Percentiles rank a stretch among this genome's conserved stretches.
Conservation (phyloP, 345 rosid species). For the Raphanus raphanistrum region DNA sequence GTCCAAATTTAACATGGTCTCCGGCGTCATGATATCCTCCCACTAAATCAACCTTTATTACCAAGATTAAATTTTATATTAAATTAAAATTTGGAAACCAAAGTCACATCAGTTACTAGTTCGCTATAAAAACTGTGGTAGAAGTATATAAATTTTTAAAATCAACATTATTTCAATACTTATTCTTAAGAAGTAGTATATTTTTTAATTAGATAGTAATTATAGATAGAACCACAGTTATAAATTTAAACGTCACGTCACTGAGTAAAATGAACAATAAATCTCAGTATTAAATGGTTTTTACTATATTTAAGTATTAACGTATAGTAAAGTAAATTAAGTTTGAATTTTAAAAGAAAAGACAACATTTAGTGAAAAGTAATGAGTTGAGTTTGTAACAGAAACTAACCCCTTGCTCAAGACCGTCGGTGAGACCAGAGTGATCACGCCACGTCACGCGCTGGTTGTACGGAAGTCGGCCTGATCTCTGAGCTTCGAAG, state of each 20-base stretch:
- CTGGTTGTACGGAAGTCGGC: conserved; percentile 84
- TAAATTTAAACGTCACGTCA: neutral
- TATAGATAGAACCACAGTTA: neutral
- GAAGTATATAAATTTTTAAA: neutral
- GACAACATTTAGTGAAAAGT: neutral
- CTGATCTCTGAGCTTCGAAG: conserved; percentile 93
- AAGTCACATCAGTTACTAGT: conserved; percentile 1
- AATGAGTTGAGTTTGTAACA: neutral
- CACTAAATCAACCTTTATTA: conserved; percentile 77
- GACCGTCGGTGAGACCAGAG: conserved; percentile 92
- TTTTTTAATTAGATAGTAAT: neutral
- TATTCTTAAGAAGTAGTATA: neutral
- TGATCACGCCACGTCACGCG: conserved; percentile 88
- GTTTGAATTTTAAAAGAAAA: neutral
- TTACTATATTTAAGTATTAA: neutral
- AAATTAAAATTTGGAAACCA: neutral
- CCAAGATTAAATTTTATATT: neutral
- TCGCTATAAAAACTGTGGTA: neutral
- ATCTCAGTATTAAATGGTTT: neutral
- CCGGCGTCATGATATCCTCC: conserved; percentile 98
- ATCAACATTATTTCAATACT: neutral
- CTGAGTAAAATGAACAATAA: neutral
- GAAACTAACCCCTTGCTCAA: conserved; percentile 83
- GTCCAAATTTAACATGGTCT: conserved; percentile 91
- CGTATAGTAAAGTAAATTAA: neutral